phyloP scores from a whole-genome alignment of 2,329 filamentous ascomycete genomes.

The Mycosphaerella sp. region DNA sequence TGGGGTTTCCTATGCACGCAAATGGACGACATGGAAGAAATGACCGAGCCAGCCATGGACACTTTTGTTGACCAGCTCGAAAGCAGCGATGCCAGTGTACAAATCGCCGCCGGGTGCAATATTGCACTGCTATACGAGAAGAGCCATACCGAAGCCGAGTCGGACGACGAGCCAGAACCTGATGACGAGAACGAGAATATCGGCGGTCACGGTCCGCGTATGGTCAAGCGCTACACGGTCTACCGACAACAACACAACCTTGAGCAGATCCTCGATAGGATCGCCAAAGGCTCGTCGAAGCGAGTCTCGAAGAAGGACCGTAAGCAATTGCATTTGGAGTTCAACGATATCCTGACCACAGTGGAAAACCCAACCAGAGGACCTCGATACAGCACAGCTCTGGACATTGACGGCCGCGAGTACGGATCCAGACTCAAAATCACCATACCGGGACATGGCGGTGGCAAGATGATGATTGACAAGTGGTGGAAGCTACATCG shows the following conservation, averaged over 20 bases:
- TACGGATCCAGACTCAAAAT: slow-evolving; percentile 59
- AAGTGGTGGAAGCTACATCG: slow-evolving; percentile 68
- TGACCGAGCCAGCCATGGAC: slow-evolving; percentile 67
- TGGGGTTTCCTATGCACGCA: slow-evolving; percentile 78
- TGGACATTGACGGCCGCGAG: slow-evolving; percentile 54
- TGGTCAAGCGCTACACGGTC: slow-evolving; percentile 60
- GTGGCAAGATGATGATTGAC: slow-evolving; percentile 56
- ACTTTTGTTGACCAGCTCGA: slow-evolving; percentile 81
- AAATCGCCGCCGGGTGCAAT: slow-evolving; percentile 70
- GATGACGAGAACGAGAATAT: slow-evolving; percentile 39
- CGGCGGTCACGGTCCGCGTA: slow-evolving; percentile 36
- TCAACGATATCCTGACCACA: slow-evolving; percentile 59
- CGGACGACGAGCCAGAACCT: slow-evolving; percentile 46
- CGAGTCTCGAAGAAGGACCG: slow-evolving; percentile 61
- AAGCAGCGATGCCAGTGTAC: slow-evolving; percentile 64
- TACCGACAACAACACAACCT: slow-evolving; percentile 60
- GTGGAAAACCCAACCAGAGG: slow-evolving; percentile 62
- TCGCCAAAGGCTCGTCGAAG: slow-evolving; percentile 56
- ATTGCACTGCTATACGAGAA: slow-evolving; percentile 81
- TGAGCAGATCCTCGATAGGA: slow-evolving; percentile 51
- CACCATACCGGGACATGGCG: slow-evolving; percentile 51
- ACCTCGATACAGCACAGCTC: slow-evolving; percentile 59
- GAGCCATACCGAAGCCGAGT: slow-evolving; percentile 53
- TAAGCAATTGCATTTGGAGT: slow-evolving; percentile 59
- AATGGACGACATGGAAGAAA: slow-evolving; percentile 65